phyloP scores from a whole-genome alignment of 805 yeast species.

The Yamadazyma kitorensis region DNA sequence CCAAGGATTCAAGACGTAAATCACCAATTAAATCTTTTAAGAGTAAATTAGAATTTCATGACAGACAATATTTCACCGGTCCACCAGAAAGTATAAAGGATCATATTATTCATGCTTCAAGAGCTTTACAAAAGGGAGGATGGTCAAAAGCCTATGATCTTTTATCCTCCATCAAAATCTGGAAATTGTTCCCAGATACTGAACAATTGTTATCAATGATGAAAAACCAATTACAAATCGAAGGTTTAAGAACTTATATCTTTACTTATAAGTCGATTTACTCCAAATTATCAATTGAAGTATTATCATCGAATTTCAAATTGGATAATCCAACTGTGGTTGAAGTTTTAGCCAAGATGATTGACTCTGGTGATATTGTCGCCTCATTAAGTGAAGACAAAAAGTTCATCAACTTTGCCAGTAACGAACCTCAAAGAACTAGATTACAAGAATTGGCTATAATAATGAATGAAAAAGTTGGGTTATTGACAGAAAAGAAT shows the following conservation, averaged over 20 bases:
- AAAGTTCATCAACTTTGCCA: slow-evolving; percentile 58
- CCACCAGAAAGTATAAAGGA: slow-evolving; percentile 98
- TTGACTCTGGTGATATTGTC: slow-evolving; percentile 70
- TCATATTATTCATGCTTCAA: slow-evolving; percentile 88
- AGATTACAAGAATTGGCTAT: slow-evolving; percentile 86
- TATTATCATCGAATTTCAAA: slow-evolving; percentile 65
- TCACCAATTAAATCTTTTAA: slow-evolving; percentile 78
- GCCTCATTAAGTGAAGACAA: slow-evolving; percentile 76
- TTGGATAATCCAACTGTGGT: slow-evolving; percentile 54
- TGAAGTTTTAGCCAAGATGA: slow-evolving; percentile 69
- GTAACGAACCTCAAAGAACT: slow-evolving; percentile 75
- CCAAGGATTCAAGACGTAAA: slow-evolving; percentile 58
- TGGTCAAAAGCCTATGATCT: slow-evolving; percentile 78
- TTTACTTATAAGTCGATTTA: slow-evolving; percentile 79
- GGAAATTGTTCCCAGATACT: slow-evolving; percentile 76
- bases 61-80: slow-evolving; percentile 92
- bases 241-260: slow-evolving; percentile 89
- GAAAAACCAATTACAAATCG: slow-evolving; percentile 75
- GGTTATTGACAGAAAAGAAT: slow-evolving; percentile 75
- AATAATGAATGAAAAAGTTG: slow-evolving; percentile 77
- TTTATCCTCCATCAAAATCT: slow-evolving; percentile 74
- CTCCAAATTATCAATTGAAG: slow-evolving; percentile 66
- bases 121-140: slow-evolving; percentile 81
- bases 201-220: slow-evolving; percentile 70
- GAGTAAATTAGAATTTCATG: slow-evolving; percentile 87